Evolutionary conservation across 1,284 basidiomycete genomes (phyloP).

Genomic region (Xerocomus amazonicus): DNA sequence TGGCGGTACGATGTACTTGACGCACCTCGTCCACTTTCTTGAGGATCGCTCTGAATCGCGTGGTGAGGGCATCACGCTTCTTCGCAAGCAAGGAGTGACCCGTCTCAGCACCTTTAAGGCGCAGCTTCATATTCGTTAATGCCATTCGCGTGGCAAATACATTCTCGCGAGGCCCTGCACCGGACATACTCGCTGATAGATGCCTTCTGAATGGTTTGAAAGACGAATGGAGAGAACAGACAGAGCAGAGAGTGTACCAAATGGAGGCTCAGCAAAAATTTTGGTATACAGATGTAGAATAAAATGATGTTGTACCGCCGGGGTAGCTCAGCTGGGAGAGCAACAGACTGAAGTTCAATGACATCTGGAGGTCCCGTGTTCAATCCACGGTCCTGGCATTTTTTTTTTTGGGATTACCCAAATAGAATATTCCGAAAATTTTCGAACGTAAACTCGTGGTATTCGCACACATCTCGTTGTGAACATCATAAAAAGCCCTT

Average conservation of each 20-base stretch:
- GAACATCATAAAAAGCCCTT: background rate
- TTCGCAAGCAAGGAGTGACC: constrained; percentile 96
- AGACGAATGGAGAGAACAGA: background rate
- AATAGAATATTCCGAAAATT: too few species aligned
- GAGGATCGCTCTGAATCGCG: constrained; percentile 86
- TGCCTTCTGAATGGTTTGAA: background rate
- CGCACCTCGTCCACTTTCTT: constrained; percentile 91
- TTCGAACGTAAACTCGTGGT: too few species aligned
- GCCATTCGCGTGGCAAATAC: constrained; percentile 95
- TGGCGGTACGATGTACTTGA: constrained; percentile 7
- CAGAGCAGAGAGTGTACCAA: constrained; percentile 1
- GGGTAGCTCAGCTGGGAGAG: constrained; percentile 77
- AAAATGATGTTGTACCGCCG: constrained; percentile 26
- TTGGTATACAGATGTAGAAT: background rate
- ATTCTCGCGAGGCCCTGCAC: constrained; percentile 84
- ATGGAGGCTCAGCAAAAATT: background rate
- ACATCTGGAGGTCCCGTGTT: constrained; percentile 54
- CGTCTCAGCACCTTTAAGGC: constrained; percentile 95
- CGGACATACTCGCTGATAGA: constrained; percentile 62
- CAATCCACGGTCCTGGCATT: constrained; percentile 55
- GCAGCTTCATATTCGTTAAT: constrained; percentile 88
- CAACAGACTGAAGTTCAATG: constrained; percentile 64
- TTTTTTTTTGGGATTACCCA: too few species aligned
- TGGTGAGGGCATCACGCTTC: constrained; percentile 95
- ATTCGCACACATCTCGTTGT: background rate